These are phyloP conservation scores for Claviceps digitariae DNA, from an alignment of 2,329 filamentous ascomycete species.

Conservation along the genomic window DNA sequence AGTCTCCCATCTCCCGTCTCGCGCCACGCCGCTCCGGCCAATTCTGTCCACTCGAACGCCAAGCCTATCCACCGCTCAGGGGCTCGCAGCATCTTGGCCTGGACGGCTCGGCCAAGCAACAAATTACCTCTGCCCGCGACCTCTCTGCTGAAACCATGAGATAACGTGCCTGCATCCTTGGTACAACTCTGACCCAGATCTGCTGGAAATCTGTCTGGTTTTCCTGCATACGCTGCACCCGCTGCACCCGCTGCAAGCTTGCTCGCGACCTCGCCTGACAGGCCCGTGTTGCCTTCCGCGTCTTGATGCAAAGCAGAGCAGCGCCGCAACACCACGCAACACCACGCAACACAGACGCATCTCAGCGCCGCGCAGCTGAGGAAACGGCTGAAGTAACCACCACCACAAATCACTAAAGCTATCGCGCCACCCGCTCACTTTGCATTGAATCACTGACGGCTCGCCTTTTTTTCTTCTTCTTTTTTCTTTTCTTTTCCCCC, in stretches of 20 bases:
- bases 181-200: slow-evolving; percentile 15
- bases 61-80: slow-evolving; percentile 8
- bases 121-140: slow-evolving; percentile 17
- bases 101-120: slow-evolving; percentile 18
- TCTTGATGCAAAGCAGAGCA: slow-evolving; percentile 3
- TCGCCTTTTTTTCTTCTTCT: not conserved
- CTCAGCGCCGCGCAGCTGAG: slow-evolving; percentile 4
- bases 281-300: slow-evolving; percentile 2
- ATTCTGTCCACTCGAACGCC: slow-evolving; percentile 8
- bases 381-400: slow-evolving; percentile 1
- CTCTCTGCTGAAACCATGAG: slow-evolving; percentile 27
- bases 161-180: slow-evolving; percentile 24
- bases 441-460: not conserved
- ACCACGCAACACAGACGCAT: slow-evolving; percentile 3
- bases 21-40: slow-evolving; percentile 4
- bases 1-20: not conserved
- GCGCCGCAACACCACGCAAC: slow-evolving; percentile 4
- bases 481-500: not conserved
- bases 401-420: not conserved
- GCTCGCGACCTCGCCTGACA: not conserved
- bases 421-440: slow-evolving; percentile 1
- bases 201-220: slow-evolving; percentile 6
- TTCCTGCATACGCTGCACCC: slow-evolving; percentile 1
- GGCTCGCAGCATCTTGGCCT: slow-evolving; percentile 11
- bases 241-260: not conserved